Conservation (phyloP, 2,329 filamentous ascomycete genomes). For the Mycosphaerelloides madeirae region DNA sequence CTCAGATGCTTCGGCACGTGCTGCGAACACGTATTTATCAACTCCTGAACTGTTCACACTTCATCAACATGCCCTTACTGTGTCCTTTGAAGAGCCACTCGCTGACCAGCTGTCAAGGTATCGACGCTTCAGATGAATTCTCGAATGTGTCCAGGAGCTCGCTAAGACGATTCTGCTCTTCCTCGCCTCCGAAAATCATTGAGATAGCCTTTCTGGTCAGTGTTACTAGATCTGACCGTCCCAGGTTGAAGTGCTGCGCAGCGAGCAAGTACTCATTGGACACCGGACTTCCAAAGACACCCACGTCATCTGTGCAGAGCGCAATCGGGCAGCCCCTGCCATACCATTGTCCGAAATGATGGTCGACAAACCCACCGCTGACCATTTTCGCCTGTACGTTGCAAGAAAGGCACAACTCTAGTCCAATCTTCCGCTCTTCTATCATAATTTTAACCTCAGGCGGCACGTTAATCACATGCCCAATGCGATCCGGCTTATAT, state of each 20-base stretch:
- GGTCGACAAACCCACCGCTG: constrained; percentile 56
- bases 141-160: constrained; percentile 14
- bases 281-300: constrained; percentile 70
- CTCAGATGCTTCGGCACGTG: constrained; percentile 7
- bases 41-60: too few species aligned
- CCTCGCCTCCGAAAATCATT: constrained; percentile 61
- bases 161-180: constrained; percentile 55
- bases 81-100: too few species aligned
- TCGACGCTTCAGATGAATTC: background rate
- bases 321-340: constrained; percentile 56
- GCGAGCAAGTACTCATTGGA: constrained; percentile 75
- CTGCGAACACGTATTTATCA: too few species aligned
- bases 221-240: constrained; percentile 43
- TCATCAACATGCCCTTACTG: too few species aligned
- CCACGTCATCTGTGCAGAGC: constrained; percentile 75
- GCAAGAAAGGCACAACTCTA: constrained; percentile 76
- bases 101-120: too few species aligned
- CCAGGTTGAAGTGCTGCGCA: constrained; percentile 63
- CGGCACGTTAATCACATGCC: constrained; percentile 73
- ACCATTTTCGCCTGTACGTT: constrained; percentile 75
- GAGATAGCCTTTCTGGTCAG: constrained; percentile 60
- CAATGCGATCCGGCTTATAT: constrained; percentile 64
- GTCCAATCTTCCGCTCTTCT: constrained; percentile 50
- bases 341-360: constrained; percentile 74
- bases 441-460: constrained; percentile 57